These are phyloP conservation scores for Lepiota brunneoincarnata DNA, from an alignment of 768 basidiomycete species.

Conservation along the genomic window DNA sequence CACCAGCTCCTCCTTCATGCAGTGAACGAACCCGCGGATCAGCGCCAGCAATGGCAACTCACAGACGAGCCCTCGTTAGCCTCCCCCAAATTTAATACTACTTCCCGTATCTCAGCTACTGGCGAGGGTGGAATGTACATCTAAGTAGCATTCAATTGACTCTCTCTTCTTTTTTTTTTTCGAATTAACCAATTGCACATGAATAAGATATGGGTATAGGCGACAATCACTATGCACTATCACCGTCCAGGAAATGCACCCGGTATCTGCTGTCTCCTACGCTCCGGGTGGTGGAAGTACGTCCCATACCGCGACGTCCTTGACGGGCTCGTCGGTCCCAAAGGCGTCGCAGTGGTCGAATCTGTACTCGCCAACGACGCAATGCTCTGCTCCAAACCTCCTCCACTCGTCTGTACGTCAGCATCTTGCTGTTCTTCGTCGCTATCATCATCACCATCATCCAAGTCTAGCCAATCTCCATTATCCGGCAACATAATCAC, in stretches of 20 bases:
- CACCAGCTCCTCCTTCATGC: constrained; percentile 34
- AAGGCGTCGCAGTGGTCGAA: constrained; percentile 10
- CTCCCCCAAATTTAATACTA: background rate
- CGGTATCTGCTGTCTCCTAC: constrained; percentile 53
- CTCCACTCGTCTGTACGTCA: constrained; percentile 11
- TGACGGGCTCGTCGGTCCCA: constrained; percentile 30
- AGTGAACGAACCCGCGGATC: constrained; percentile 25
- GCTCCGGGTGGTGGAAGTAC: constrained; percentile 86
- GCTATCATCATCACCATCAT: constrained; percentile 41
- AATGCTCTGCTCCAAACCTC: constrained; percentile 24
- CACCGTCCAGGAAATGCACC: constrained; percentile 51
- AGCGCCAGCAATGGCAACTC: constrained; percentile 16
- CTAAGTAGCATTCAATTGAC: constrained; percentile 17
- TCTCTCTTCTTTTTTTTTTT: constrained; percentile 22
- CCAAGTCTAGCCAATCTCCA: constrained; percentile 58
- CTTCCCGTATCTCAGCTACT: constrained; percentile 21
- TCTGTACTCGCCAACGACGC: constrained; percentile 24
- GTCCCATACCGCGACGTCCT: constrained; percentile 64
- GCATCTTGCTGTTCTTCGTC: constrained; percentile 28
- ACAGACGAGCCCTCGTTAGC: background rate
- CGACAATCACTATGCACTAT: background rate
- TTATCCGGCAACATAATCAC: constrained; percentile 87
- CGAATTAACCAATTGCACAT: constrained; percentile 23
- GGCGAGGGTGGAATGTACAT: constrained; percentile 55
- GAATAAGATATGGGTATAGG: constrained; percentile 17